Base-by-base conservation (phyloP, 768 basidiomycete genomes). In the Pleurotus platypus region DNA sequence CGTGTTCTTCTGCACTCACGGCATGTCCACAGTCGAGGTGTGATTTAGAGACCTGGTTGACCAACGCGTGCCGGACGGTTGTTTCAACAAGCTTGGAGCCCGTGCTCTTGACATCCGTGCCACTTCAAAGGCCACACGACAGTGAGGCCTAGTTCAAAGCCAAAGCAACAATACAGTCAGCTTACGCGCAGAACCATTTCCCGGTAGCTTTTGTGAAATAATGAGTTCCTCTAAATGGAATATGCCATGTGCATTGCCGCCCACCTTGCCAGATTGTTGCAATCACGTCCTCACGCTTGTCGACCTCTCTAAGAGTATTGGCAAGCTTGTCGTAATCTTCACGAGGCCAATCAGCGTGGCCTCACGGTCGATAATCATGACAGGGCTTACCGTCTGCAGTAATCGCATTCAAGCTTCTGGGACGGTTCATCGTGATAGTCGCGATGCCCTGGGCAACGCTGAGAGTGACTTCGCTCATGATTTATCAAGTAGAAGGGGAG, bases 151-250 rank as follows among this genome's bases (percentile, higher is more conserved):
- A 11, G 8, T 35, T 35, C 9, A 9, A 3, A 35, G 9, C 11
- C 30, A 35, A 11, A 27, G 27, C 15, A 30, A 43, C 45, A 22
- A 5, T 30, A 47, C 5, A n/a, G 56, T 9, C 42, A 15, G 70
- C 85, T 64, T 65, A 88, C 87, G 87, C 79, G 72, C 85, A 89
- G 67, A 89, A 89, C 86, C 86, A 89, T 59, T 75, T 79, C 2
- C 87, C 87, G 35, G 74, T 84, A 8, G 84, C 87, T 87, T 46
- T 20, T 20, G 24, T 54, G 26, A 39, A 39, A 46, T 15, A 58
- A 45, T 48, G 5, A 55, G 43, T 1, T 12, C 4, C 51, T 30
- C 30, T 35, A 35, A 3, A 22, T 9, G 46, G 13, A 57, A 55
- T 39, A 24, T 20, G 15, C 40, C 4, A 46, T 27, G 39, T 11